Evolutionary conservation across 495 filamentous ascomycete species (phyloP), one percentile per base, ranked within the genome.

Genomic region (Aspergillus steynii): DNA sequence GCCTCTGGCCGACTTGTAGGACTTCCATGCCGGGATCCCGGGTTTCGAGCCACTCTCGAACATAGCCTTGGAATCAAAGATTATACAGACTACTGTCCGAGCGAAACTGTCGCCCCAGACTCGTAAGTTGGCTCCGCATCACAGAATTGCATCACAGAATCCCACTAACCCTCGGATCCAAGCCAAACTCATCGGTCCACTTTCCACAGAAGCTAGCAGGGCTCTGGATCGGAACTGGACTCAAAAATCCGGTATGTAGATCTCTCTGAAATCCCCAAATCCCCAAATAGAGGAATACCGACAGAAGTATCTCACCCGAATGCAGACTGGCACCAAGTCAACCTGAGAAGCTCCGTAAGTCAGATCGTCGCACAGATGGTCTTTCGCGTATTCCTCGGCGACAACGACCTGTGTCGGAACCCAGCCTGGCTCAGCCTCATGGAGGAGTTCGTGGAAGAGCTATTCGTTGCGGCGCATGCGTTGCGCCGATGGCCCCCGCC

Each of bases 271-370:
- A n/a, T 53, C 15, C 25, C 51, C n/a, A 0, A 6, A 4, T 53
- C n/a, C 5, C 7, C 28, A 20, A 29, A 53, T 2, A 15, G 20
- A 20, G 20, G 20, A 20, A 5, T 53, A 28, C 20, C 28, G 5
- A 5, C 28, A 15, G 20, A 29, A 28, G n/a, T 53, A 20, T n/a
- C 10, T 26, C 26, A 28, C 26, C 14, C 5, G 5, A n/a, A 53
- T 20, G 5, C 51, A 53, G 51, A 53, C 9, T 53, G 20, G 14
- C 51, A 53, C 51, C n/a, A 53, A 28, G 51, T 53, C 14, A 53
- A 26, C n/a, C 28, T 53, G 51, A 53, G 28, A 31, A 28, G 28
- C 5, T 9, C n/a, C 10, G 25, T 29, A 26, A 26, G 20, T 15
- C 20, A 53, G 5, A 6, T 53, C 6, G 20, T 53, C 9, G 20